Evolutionary conservation across 2,329 filamentous ascomycete species (phyloP), one percentile per base, ranked within the genome.

Genomic region (Epichloe uncinata): DNA sequence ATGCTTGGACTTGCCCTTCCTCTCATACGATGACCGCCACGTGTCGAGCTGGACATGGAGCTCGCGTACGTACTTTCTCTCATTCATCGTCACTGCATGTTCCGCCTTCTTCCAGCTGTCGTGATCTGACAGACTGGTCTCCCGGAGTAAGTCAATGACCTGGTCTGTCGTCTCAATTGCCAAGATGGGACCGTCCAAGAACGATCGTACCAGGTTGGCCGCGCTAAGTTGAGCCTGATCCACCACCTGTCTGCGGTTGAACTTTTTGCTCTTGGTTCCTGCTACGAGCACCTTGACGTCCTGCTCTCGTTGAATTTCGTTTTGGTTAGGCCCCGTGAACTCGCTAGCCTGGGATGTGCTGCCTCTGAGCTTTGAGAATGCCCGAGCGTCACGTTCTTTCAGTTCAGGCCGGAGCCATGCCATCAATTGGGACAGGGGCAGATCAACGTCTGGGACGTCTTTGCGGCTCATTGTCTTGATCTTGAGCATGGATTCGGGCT

Each of bases 141-240:
- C 76, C 34, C 81, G 74, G 48, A 97, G 82, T 34, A 84, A 69
- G 37, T 90, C 82, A 58, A 97, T 78, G 20, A 94, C 78, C 45
- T 85, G 80, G 60, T 96, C 90, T 48, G 87, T 83, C 1, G 87
- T 88, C 67, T 97, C 91, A 48, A 97, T 84, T 1, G 90, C 91
- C 9, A 86, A 79, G 52, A 96, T 86, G 0, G 89, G 88, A 0
- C 87, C 87, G 33, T 84, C 78, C 5, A 87, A 72, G 56, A 88
- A 88, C 4, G 78, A 78, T 34, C 84, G 78, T 12, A 88, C 75
- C 36, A 90, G 73, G 50, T 77, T 78, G 33, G 78, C 74, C 4
- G 73, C 73, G 55, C 71, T 74, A 51, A 62, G 64, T 66, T 80
- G 80, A 53, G 84, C 84, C 56, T 90, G 85, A 63, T 95, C 87